phyloP scores from a whole-genome alignment of 2,329 filamentous ascomycete species.

The Fonsecaea monophora region DNA sequence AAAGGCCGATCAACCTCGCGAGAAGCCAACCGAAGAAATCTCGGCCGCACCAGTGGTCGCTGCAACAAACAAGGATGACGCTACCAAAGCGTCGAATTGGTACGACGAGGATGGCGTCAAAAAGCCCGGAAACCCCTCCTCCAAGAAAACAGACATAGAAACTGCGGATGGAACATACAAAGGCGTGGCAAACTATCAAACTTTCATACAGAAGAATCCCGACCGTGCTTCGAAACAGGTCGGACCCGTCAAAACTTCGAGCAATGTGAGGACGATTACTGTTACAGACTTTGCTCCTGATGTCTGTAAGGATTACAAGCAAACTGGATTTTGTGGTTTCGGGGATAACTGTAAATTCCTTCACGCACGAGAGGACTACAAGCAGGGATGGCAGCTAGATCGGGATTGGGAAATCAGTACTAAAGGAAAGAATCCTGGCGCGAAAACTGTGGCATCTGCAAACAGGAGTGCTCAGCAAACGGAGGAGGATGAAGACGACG shows the following conservation, averaged over 20 bases:
- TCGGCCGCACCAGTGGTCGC: constrained; percentile 66
- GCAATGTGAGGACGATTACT: constrained; percentile 89
- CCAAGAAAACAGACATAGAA: constrained; percentile 35
- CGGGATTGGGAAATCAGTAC: constrained; percentile 88
- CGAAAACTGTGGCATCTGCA: constrained; percentile 58
- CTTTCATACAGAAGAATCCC: constrained; percentile 81
- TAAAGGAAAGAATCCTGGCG: constrained; percentile 62
- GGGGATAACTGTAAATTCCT: constrained; percentile 75
- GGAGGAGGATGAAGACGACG: constrained; percentile 38
- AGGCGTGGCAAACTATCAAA: constrained; percentile 73
- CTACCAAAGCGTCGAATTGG: constrained; percentile 89
- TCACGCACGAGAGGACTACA: constrained; percentile 69
- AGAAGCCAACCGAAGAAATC: constrained; percentile 60
- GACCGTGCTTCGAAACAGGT: constrained; percentile 71
- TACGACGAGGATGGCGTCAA: constrained; percentile 73
- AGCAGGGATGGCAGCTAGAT: constrained; percentile 95
- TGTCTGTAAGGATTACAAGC: constrained; percentile 93
- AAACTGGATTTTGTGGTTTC: constrained; percentile 72
- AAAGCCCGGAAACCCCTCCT: constrained; percentile 46
- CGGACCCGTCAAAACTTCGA: constrained; percentile 83
- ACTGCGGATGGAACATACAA: constrained; percentile 74
- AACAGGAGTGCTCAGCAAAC: constrained; percentile 48
- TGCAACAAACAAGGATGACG: constrained; percentile 77
- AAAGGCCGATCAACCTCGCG: constrained; percentile 45
- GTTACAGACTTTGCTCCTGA: constrained; percentile 90